Evolutionary conservation across 345 rosid genomes (phyloP).

Genomic region (Syzygium grande): DNA sequence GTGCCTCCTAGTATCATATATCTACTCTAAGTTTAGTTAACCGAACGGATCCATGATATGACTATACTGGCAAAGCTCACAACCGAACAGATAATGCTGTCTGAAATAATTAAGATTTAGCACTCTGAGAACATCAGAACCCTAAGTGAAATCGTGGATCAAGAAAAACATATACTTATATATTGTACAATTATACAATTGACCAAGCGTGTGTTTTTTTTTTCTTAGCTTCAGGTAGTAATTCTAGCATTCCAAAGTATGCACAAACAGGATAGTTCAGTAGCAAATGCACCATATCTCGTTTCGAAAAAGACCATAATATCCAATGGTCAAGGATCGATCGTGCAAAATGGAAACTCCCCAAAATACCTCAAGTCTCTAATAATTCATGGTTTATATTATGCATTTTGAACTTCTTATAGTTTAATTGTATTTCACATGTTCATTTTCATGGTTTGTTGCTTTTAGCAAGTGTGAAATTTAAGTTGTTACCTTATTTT

Average conservation of each 20-base stretch:
- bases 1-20: background rate
- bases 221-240: background rate
- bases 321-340: background rate
- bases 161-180: too few species aligned
- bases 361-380: background rate
- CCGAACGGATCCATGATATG: background rate
- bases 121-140: background rate
- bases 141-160: background rate
- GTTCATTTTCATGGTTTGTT: too few species aligned
- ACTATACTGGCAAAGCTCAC: background rate
- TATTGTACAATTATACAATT: too few species aligned
- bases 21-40: background rate
- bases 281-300: background rate
- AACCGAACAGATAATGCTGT: background rate
- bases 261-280: background rate
- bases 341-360: background rate
- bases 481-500: too few species aligned
- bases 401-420: too few species aligned
- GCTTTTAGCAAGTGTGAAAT: too few species aligned
- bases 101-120: background rate
- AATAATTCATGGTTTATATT: background rate
- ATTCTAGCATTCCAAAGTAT: background rate
- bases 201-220: too few species aligned
- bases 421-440: too few species aligned
- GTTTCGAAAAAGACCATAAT: background rate